Conservation (phyloP, 2,329 filamentous ascomycete genomes). For the Coniosporium tulheliwenetii region DNA sequence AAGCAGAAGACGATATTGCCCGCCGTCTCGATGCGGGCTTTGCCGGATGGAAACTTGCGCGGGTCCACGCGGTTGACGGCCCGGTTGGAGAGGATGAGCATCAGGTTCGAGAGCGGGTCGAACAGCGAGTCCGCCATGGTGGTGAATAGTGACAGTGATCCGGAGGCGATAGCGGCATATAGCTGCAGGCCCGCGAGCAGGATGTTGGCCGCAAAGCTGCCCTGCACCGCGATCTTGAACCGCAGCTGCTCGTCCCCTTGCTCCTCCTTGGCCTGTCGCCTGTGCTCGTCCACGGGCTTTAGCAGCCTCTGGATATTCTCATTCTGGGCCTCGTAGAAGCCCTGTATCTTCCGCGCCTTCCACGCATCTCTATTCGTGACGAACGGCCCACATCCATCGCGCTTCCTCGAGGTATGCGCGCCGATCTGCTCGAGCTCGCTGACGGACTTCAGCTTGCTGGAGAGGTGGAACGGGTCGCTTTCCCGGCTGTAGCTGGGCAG, state of each 20-base stretch:
- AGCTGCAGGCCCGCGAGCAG: constrained; percentile 66
- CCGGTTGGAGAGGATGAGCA: constrained; percentile 71
- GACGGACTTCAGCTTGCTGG: constrained; percentile 59
- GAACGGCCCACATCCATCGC: constrained; percentile 35
- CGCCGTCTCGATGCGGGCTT: constrained; percentile 84
- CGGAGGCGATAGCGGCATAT: constrained; percentile 73
- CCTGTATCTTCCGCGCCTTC: constrained; percentile 44
- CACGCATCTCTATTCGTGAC: constrained; percentile 24
- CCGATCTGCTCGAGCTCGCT: constrained; percentile 63
- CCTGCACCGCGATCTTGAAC: constrained; percentile 51
- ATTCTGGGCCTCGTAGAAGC: constrained; percentile 85
- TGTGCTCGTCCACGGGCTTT: constrained; percentile 85
- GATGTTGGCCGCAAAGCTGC: constrained; percentile 65
- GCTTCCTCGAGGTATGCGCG: constrained; percentile 67
- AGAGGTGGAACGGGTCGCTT: constrained; percentile 70
- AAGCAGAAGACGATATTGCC: constrained; percentile 96
- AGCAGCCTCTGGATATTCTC: constrained; percentile 83
- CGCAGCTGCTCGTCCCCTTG: constrained; percentile 68
- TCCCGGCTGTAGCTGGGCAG: constrained; percentile 44
- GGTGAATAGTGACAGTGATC: constrained; percentile 89
- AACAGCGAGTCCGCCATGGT: constrained; percentile 95
- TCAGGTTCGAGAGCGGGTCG: constrained; percentile 79
- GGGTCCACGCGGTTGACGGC: constrained; percentile 80
- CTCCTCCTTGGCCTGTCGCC: constrained; percentile 64
- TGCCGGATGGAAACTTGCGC: constrained; percentile 76